Evolutionary conservation across 78 protist species (phyloP), one percentile per base, ranked within the genome.

Genomic region (slime mould (Dictyostelium discoideum)): DNA sequence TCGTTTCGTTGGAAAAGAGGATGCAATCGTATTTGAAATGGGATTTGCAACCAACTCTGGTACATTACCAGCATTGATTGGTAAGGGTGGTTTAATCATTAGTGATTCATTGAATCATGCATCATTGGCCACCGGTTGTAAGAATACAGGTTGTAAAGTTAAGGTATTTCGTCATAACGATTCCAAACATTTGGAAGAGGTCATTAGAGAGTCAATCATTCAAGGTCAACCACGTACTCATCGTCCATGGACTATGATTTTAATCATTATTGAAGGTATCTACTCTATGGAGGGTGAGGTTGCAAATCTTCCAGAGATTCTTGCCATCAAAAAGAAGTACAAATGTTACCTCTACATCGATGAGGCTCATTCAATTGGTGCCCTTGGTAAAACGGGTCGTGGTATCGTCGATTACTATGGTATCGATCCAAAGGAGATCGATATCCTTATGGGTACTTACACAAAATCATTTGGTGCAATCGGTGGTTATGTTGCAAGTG

Each of bases 311-410:
- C 88, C 92, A 26, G 98, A 96, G 60, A 96, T 99, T 32, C 85
- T 99, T 11, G 96, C 77, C 6, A 80, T 99, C 50, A 98, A 98
- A 96, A 98, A 99, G 93, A 97, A 97, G 85, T 99, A 99, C 96
- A 94, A 94, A 48, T 87, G 97, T 26, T 98, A 98, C 89, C 65
- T 99, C 14, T 99, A 98, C 85, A 84, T 99, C 63, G 99, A 99
- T 93, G 99, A 99, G 95, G 99, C 99, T 1, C 99, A 99, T 86
- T 96, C 99, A 24, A 98, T 99, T 85, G 99, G 99, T 24, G 99
- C 99, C 0, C 63, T 99, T 14, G 99, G 99, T 4, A 57, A 42
- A 13, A 85, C 87, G 24, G 99, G 99, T 2, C 84, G 99, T 13
- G 99, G 99, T 24, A 97, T 99, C 9, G 85, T 98, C 16, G 99